Evolutionary conservation across 2,329 filamentous ascomycete genomes (phyloP), one percentile per base, ranked within the genome.

Genomic region (Pyricularia sp.): DNA sequence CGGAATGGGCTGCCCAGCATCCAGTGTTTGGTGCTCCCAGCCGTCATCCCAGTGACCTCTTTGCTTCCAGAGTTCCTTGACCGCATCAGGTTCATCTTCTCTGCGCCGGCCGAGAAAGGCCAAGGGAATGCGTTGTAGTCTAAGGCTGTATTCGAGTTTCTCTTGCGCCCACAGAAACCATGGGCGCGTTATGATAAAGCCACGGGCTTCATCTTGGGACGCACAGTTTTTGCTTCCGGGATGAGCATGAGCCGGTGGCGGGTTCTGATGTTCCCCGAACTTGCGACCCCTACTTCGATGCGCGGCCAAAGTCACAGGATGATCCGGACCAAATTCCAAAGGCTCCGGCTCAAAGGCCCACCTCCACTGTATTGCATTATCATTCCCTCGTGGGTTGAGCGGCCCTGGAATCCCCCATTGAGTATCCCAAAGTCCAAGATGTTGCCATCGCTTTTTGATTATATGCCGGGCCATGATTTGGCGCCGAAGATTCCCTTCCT

Each of bases 341-440:
- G 49, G n/a, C 49, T 55, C 49, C n/a, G 19, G n/a, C 22, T 55
- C 49, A 55, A 55, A 55, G 1, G 49, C 19, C 49, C 49, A 55
- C 6, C 19, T 55, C 49, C 49, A 55, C 22, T 10, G 19, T n/a
- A 13, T 7, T 24, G 22, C 5, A 55, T 55, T n/a, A 55, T 55
- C 49, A 9, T 55, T 55, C 6, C 22, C 49, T 24, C 12, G 49
- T 9, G 4, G 49, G 49, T 55, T 55, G 49, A 13, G n/a, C 22
- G 49, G 62, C 19, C 62, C 40, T 5, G 62, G 49, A 28, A 64
- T 10, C 1, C 40, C 62, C 62, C 62, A 63, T 53, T 63, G 19
- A 9, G 62, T 12, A 28, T 63, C 30, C 62, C 62, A 63, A 26
- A 63, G n/a, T 7, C 62, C 62, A 13, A 63, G n/a, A 8, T 63